Base-by-base conservation (phyloP, 768 basidiomycete species). In the Tubosaeta brunneosetosa region DNA sequence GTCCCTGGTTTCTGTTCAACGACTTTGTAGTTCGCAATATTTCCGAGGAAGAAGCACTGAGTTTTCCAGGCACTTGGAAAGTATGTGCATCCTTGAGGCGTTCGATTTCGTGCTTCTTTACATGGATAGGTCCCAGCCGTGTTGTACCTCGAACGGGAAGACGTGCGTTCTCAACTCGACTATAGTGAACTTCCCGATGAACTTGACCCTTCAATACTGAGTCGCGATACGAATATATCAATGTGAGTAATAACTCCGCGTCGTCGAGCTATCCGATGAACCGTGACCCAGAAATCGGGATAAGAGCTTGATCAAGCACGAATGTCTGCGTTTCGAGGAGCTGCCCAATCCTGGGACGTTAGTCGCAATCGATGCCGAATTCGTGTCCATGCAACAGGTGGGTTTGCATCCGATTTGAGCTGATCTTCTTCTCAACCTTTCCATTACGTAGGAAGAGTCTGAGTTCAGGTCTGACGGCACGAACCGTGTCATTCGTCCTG, bases 291-390 rank as follows among this genome's bases (percentile, higher is more conserved):
- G 93, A 55, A 86, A 91, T 62, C 86, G 93, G 7, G 86, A 94
- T 61, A 74, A 74, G 13, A 76, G 61, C 38, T 67, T 81, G 55
- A 83, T 94, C 62, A 90, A 86, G 64, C 97, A 98, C 58, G 82
- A 89, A 58, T 77, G 80, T 29, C 73, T 98, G 27, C 70, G 73
- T 13, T 72, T 73, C 17, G 81, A 85, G 14, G 97, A 99, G 68
- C 69, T 97, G 8, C 94, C 95, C 0, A 79, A 72, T 51, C 85
- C 87, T 6, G 97, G 93, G 12, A 94, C 88, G 6, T 72, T 95
- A 38, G 85, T 99, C 34, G 86, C 95, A 3, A 97, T 99, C 56
- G 97, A 99, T 62, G 94, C 95, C 2, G 95, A 99, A 64, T 99
- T 99, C 64, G 95, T 99, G 22, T 88, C 86, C 6, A 89, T 99